Evolutionary conservation across 2,329 filamentous ascomycete genomes (phyloP), one percentile per base, ranked within the genome.

Genomic region (Trichoderma guizhouense): DNA sequence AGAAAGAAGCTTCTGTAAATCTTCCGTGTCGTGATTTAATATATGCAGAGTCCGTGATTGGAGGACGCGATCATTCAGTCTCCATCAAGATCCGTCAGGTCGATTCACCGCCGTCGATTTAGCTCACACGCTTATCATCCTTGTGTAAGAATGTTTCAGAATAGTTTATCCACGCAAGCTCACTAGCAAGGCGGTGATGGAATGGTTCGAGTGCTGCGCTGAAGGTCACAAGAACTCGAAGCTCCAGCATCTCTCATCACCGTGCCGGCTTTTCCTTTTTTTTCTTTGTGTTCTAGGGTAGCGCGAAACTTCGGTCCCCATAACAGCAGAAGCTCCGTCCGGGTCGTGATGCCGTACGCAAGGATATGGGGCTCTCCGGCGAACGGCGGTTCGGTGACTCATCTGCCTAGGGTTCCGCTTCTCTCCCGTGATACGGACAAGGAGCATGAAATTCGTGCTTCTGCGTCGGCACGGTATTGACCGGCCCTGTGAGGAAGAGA

Each of bases 101-200:
- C 55, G 51, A 58, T 72, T 72, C 71, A 72, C 71, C 71, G 71
- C 71, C 68, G 58, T 47, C 34, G 60, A 43, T 63, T 72, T 72
- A 72, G 64, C 24, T 68, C 34, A 58, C 43, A 63, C 57, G 43
- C 66, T 55, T 70, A 26, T 64, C 66, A 72, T 53, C 66, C 70
- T 72, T 71, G 71, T 36, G 58, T 15, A 60, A 39, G n/a, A 34
- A 47, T 71, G 58, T 64, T 64, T 68, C 69, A 71, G 51, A 61
- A 47, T 39, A n/a, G 12, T 39, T 60, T 36, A 53, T 57, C 70
- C 63, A 61, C 71, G 8, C 47, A 47, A n/a, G 28, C 57, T n/a
- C 26, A 32, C 34, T 18, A 28, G 34, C 15, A 68, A 60, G 58
- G 58, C 65, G 71, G 61, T 69, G 64, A 71, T 72, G 58, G 26